phyloP scores from a whole-genome alignment of 257 asterid genomes.

The Schizonepeta tenuifolia region DNA sequence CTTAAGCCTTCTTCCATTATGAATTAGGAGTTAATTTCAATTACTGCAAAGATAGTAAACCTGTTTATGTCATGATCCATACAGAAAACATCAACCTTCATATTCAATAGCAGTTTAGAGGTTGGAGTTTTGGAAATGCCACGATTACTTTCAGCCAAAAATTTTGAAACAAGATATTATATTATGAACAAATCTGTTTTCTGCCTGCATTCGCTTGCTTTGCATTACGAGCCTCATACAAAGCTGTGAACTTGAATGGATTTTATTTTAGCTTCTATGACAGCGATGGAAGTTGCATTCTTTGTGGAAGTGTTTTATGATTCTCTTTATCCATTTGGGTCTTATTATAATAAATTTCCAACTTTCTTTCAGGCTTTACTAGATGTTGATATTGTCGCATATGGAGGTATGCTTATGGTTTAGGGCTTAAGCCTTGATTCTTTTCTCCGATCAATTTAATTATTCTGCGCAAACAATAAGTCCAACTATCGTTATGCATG shows the following conservation, averaged over 20 bases:
- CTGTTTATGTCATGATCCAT: too few relatives aligned
- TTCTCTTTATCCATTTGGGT: neutral
- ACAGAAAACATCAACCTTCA: too few relatives aligned
- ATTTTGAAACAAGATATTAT: neutral
- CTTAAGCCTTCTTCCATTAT: neutral
- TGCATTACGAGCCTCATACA: too few relatives aligned
- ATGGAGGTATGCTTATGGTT: conserved; percentile 73
- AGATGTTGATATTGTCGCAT: conserved; percentile 88
- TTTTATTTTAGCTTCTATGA: neutral
- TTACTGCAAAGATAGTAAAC: too few relatives aligned
- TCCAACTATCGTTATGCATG: neutral
- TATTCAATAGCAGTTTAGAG: neutral
- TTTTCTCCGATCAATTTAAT: conserved; percentile 9
- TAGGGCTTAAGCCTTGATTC: conserved; percentile 17
- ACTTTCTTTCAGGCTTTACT: conserved; percentile 66
- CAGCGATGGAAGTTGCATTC: neutral
- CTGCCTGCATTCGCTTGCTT: neutral
- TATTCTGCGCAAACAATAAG: conserved; percentile 23
- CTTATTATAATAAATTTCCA: conserved; percentile 17
- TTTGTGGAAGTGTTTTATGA: neutral
- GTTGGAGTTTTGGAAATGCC: conserved; percentile 11
- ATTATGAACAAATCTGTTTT: neutral
- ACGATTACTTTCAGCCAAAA: neutral
- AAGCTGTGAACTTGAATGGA: too few relatives aligned
- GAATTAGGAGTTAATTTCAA: neutral